These are phyloP conservation scores for Amyloporia xantha DNA, from an alignment of 768 basidiomycete species.

Conservation along the genomic window DNA sequence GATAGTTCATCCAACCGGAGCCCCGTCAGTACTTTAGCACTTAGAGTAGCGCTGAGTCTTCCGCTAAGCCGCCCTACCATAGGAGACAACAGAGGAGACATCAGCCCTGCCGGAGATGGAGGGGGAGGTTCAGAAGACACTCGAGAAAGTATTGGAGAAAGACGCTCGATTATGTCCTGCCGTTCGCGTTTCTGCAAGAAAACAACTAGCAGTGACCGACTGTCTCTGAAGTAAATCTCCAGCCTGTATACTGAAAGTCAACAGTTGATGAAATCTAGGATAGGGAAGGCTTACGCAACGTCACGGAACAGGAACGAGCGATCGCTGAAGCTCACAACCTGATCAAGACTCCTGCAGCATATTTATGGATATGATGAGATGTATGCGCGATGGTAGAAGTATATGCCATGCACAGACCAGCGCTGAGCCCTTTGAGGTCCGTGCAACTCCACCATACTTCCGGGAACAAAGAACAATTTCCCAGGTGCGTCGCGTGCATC, in stretches of 20 bases:
- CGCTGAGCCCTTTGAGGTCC: conserved; percentile 75
- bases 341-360: conserved; percentile 74
- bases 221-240: conserved; percentile 91
- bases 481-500: conserved; percentile 82
- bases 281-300: conserved; percentile 59
- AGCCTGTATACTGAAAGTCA: conserved; percentile 39
- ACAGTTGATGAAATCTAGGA: background rate
- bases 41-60: conserved; percentile 15
- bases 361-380: too few relatives aligned
- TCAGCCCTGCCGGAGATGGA: conserved; percentile 39
- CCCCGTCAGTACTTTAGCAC: conserved; percentile 43
- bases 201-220: conserved; percentile 77
- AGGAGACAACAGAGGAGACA: conserved; percentile 41
- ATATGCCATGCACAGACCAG: conserved; percentile 62
- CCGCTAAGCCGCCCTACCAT: conserved; percentile 42
- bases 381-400: too few relatives aligned
- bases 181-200: conserved; percentile 68
- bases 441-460: conserved; percentile 74
- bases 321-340: conserved; percentile 72
- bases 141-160: conserved; percentile 38
- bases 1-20: conserved; percentile 55
- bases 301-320: conserved; percentile 87
- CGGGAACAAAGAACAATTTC: conserved; percentile 76
- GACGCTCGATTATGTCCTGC: conserved; percentile 48
- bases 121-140: conserved; percentile 28